phyloP scores from a whole-genome alignment of 2,329 filamentous ascomycete species.

The Colletotrichum sp. region DNA sequence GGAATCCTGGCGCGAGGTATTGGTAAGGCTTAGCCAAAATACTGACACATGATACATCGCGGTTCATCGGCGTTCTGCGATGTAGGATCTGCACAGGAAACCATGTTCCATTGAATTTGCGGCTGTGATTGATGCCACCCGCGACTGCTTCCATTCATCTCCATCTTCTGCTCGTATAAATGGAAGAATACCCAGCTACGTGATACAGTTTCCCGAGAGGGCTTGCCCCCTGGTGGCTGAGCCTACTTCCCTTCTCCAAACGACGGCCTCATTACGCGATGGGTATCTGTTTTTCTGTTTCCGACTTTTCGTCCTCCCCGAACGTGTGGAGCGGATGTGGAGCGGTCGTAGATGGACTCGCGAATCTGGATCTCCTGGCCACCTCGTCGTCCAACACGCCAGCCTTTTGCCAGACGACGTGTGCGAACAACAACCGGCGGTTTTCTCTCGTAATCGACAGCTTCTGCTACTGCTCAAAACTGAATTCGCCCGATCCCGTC shows the following conservation, averaged over 20 bases:
- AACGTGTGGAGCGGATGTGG: neutral
- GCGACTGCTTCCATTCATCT: too few species aligned
- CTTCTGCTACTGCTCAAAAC: neutral
- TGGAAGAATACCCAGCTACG: too few species aligned
- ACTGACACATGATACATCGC: too few species aligned
- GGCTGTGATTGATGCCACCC: too few species aligned
- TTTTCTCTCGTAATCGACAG: neutral
- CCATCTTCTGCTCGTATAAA: too few species aligned
- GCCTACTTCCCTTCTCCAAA: rapidly evolving
- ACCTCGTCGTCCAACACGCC: neutral
- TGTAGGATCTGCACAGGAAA: too few species aligned
- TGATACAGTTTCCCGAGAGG: too few species aligned
- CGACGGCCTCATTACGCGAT: rapidly evolving
- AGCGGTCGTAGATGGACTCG: neutral
- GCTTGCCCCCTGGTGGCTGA: neutral
- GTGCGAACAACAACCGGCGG: neutral
- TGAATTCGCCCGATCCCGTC: neutral
- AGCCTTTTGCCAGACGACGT: neutral
- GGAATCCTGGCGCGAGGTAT: too few species aligned
- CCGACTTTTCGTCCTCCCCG: neutral
- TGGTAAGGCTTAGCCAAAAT: too few species aligned
- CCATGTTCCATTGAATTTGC: too few species aligned
- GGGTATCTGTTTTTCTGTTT: neutral
- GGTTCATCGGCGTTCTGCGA: too few species aligned
- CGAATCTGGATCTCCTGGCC: neutral